These are phyloP conservation scores for Suillus sp. DNA, from an alignment of 768 basidiomycete genomes.

Conservation along the genomic window DNA sequence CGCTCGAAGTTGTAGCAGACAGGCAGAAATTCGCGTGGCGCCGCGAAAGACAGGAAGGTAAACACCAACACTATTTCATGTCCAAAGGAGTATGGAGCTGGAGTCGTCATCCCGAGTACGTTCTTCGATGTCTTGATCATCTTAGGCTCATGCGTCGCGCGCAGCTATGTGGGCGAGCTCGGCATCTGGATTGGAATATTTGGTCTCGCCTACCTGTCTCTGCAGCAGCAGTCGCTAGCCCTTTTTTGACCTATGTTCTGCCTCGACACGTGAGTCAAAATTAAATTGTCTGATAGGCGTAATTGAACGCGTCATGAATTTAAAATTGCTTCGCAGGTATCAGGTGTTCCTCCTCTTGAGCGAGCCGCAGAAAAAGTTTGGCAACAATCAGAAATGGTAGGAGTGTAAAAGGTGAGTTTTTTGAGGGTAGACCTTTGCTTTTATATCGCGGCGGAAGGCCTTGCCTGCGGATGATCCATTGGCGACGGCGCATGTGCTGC, in stretches of 20 bases:
- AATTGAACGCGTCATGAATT: background rate
- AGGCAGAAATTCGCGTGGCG: constrained; percentile 68
- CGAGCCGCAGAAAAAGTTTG: constrained; percentile 53
- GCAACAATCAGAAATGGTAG: constrained; percentile 54
- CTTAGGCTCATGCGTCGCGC: background rate
- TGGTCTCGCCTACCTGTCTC: constrained; percentile 42
- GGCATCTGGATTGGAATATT: constrained; percentile 71
- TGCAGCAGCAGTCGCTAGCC: constrained; percentile 39
- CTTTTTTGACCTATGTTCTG: constrained; percentile 65
- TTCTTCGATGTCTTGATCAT: constrained; percentile 9
- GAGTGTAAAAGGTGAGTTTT: constrained; percentile 57
- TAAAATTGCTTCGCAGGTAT: constrained; percentile 40
- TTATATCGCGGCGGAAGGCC: background rate
- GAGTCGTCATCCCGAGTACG: constrained; percentile 75
- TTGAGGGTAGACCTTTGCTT: background rate
- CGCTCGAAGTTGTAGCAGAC: constrained; percentile 66
- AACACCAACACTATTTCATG: constrained; percentile 74
- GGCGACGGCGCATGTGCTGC: background rate
- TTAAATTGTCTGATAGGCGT: background rate
- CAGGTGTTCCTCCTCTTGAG: constrained; percentile 76
- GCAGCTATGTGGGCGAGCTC: constrained; percentile 72
- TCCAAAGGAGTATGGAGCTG: constrained; percentile 66
- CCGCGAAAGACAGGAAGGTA: constrained; percentile 54
- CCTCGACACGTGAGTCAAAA: constrained; percentile 42
- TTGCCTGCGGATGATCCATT: background rate